Evolutionary conservation across 108 stramenopile genomes (phyloP).

Genomic region (Conticribra weissflogii): DNA sequence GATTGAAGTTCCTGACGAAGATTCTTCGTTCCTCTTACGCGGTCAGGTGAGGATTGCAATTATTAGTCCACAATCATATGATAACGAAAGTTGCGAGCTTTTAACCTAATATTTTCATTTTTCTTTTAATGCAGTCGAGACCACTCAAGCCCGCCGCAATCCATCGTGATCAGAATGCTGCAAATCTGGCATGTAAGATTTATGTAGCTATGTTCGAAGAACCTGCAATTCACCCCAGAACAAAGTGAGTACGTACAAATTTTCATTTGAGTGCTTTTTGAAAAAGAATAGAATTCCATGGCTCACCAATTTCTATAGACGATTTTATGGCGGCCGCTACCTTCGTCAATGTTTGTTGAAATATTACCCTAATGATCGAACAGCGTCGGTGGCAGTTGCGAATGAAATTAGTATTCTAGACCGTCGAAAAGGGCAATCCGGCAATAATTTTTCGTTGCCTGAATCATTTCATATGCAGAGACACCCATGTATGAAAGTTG

Average conservation of each 20-base stretch:
- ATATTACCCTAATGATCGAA: constrained; percentile 82
- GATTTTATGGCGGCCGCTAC: constrained; percentile 65
- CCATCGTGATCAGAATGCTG: constrained; percentile 74
- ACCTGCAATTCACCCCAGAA: constrained; percentile 54
- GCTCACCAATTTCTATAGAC: constrained; percentile 3
- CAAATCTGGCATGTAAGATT: constrained; percentile 73
- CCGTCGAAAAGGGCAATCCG: constrained; percentile 21
- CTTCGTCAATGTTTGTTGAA: constrained; percentile 77
- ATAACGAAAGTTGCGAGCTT: too few relatives aligned
- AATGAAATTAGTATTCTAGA: constrained; percentile 61
- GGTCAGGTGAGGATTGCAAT: constrained; percentile 75
- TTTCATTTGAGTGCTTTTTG: not conserved
- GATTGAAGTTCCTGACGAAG: constrained; percentile 86
- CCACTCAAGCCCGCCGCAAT: constrained; percentile 73
- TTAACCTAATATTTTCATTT: constrained; percentile 1
- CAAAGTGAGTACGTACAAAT: constrained; percentile 20
- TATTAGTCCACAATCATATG: too few relatives aligned
- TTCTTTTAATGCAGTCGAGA: constrained; percentile 36
- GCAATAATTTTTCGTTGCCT: constrained; percentile 16
- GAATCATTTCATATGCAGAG: constrained; percentile 39
- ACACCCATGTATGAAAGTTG: constrained; percentile 46
- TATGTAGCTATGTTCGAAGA: constrained; percentile 86
- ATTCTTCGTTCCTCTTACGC: constrained; percentile 83
- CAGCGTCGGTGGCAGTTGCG: constrained; percentile 62
- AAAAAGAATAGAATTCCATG: not conserved